These are phyloP conservation scores for Dissoconium aciculare DNA, from an alignment of 2,329 filamentous ascomycete species.

Conservation along the genomic window DNA sequence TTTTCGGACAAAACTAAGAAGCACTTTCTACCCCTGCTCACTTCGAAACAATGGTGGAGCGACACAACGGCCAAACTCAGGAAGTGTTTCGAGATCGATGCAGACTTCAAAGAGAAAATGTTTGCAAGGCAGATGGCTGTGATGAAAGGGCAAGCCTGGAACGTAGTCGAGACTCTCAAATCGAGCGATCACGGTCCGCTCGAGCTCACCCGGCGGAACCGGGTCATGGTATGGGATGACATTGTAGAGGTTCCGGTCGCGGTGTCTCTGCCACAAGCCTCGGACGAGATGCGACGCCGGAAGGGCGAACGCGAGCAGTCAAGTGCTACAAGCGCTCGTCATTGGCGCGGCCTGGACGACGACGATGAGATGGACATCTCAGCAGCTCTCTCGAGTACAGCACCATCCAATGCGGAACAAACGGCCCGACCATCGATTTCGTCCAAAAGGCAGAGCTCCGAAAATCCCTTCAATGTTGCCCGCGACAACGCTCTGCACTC, in stretches of 20 bases:
- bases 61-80: slow-evolving; percentile 81
- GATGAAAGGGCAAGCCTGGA: slow-evolving; percentile 99
- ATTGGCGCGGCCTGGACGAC: slow-evolving; percentile 23
- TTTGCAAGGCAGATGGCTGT: slow-evolving; percentile 96
- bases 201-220: slow-evolving; percentile 75
- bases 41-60: slow-evolving; percentile 92
- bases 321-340: slow-evolving; percentile 5
- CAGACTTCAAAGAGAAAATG: slow-evolving; percentile 97
- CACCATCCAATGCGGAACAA: neutral
- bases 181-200: slow-evolving; percentile 81
- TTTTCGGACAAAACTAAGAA: slow-evolving; percentile 88
- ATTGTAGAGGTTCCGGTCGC: slow-evolving; percentile 90
- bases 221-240: slow-evolving; percentile 97
- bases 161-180: slow-evolving; percentile 95
- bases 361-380: slow-evolving; percentile 92
- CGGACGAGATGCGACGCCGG: slow-evolving; percentile 62
- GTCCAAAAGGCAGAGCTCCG: slow-evolving; percentile 15
- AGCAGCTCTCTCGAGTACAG: slow-evolving; percentile 36
- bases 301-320: slow-evolving; percentile 22
- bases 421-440: slow-evolving; percentile 4
- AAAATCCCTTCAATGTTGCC: slow-evolving; percentile 35
- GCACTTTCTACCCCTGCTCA: slow-evolving; percentile 90
- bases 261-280: slow-evolving; percentile 72
- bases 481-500: slow-evolving; percentile 32
- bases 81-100: slow-evolving; percentile 76